Evolutionary conservation across 2,329 filamentous ascomycete species (phyloP).

Genomic region (Scedosporium boydii): DNA sequence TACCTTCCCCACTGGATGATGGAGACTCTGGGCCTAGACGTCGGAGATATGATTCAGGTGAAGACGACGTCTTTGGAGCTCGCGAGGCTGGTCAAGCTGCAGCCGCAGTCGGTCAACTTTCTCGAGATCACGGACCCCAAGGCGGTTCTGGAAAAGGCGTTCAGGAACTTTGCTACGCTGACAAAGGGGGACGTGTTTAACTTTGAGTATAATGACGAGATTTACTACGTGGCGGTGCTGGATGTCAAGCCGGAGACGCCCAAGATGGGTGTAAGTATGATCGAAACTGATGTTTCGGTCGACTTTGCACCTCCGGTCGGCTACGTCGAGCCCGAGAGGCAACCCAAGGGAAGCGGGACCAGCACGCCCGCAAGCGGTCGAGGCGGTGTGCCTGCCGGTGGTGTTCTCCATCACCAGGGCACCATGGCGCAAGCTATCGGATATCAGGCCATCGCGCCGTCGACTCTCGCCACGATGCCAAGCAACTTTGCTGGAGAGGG

Average conservation of each 20-base stretch:
- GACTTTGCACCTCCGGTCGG: conserved; percentile 92
- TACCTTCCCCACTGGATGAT: conserved; percentile 98
- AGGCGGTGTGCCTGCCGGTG: conserved; percentile 58
- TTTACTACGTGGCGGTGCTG: conserved; percentile 86
- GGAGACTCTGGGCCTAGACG: conserved; percentile 80
- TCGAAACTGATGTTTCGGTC: conserved; percentile 93
- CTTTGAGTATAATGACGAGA: conserved; percentile 90
- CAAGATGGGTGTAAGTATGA: conserved; percentile 82
- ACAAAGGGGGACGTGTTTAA: conserved; percentile 93
- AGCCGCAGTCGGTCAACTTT: conserved; percentile 87
- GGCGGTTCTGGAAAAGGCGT: conserved; percentile 91
- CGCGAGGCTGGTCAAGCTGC: conserved; percentile 88
- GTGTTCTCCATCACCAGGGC: conserved; percentile 72
- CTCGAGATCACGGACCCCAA: conserved; percentile 96
- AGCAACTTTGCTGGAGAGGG: conserved; percentile 76
- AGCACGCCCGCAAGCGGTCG: conserved; percentile 68
- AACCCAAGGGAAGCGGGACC: conserved; percentile 56
- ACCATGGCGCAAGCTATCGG: conserved; percentile 98
- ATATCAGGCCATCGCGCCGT: conserved; percentile 81
- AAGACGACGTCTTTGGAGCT: conserved; percentile 89
- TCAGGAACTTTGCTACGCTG: conserved; percentile 89
- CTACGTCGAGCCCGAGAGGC: conserved; percentile 76
- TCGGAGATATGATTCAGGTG: conserved; percentile 89
- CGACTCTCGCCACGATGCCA: conserved; percentile 54
- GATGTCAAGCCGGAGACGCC: conserved; percentile 82